A percentile compares a stretch with the other conserved stretches of the same genome.
phyloP scores from a whole-genome alignment of 2,329 filamentous ascomycete species.

The Paraphoma sp. region DNA sequence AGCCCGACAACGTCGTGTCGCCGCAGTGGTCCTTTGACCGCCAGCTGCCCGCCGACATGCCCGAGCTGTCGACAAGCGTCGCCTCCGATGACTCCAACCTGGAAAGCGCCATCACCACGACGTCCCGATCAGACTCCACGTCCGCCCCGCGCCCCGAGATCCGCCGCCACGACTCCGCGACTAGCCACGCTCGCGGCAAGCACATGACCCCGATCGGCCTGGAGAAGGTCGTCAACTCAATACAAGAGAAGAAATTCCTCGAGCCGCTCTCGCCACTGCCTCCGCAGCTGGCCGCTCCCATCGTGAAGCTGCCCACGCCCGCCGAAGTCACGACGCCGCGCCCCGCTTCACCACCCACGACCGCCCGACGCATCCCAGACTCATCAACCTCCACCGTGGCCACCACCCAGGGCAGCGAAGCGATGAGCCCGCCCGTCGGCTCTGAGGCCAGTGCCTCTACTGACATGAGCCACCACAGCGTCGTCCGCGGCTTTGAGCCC shows the following conservation, averaged over 20 bases:
- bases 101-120: conserved; percentile 51
- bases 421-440: conserved; percentile 50
- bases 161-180: conserved; percentile 73
- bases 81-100: conserved; percentile 52
- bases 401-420: conserved; percentile 50
- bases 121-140: conserved; percentile 51
- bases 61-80: conserved; percentile 56
- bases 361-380: conserved; percentile 59
- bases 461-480: conserved; percentile 68
- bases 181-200: conserved; percentile 73
- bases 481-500: conserved; percentile 87
- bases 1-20: conserved; percentile 58
- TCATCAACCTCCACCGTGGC: conserved; percentile 66
- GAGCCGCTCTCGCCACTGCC: conserved; percentile 61
- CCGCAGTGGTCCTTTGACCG: conserved; percentile 44
- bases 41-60: conserved; percentile 42
- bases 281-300: conserved; percentile 44
- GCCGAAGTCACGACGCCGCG: conserved; percentile 44
- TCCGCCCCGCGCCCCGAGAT: conserved; percentile 70
- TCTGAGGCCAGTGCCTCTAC: conserved; percentile 70
- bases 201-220: conserved; percentile 93
- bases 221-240: conserved; percentile 92
- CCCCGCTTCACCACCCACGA: conserved; percentile 49
- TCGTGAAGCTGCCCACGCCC: conserved; percentile 13
- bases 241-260: conserved; percentile 81